A percentile compares a stretch with the other conserved stretches of the same genome.
Evolutionary conservation across 2,329 filamentous ascomycete genomes (phyloP).

Genomic region (Verticillium tricorpus): DNA sequence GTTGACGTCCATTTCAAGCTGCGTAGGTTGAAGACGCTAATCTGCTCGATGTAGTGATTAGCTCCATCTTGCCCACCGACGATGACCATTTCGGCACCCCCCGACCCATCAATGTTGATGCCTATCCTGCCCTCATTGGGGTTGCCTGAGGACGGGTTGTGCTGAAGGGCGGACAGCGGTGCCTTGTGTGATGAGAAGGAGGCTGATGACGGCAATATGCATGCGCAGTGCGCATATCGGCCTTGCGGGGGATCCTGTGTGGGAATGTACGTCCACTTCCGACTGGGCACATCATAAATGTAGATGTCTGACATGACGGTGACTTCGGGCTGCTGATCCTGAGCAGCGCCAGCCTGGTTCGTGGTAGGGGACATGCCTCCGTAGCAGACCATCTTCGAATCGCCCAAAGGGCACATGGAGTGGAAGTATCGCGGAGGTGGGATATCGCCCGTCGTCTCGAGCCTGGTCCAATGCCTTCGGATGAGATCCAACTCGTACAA

Average conservation of each 20-base stretch:
- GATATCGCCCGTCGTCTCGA: conserved; percentile 78
- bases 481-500: conserved; percentile 93
- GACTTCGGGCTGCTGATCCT: conserved; percentile 76
- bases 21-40: conserved; percentile 94
- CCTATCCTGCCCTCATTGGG: conserved; percentile 86
- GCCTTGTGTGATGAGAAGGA: conserved; percentile 81
- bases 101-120: conserved; percentile 82
- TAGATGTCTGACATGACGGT: conserved; percentile 98
- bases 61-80: conserved; percentile 93
- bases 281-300: conserved; percentile 81
- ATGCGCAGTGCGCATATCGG: conserved; percentile 93
- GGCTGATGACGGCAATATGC: conserved; percentile 83
- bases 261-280: conserved; percentile 79
- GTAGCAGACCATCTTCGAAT: conserved; percentile 96
- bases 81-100: conserved; percentile 94
- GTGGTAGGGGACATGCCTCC: conserved; percentile 90
- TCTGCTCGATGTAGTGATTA: conserved; percentile 99
- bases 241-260: conserved; percentile 83
- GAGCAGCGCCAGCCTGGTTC: conserved; percentile 38
- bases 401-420: conserved; percentile 87
- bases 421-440: conserved; percentile 95
- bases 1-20: conserved; percentile 95
- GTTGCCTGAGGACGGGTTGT: conserved; percentile 78
- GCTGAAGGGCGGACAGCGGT: conserved; percentile 79
- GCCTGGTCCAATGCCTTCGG: conserved; percentile 84